Evolutionary conservation across 208 protist species (phyloP).

Genomic region (Spongospora subterranea): DNA sequence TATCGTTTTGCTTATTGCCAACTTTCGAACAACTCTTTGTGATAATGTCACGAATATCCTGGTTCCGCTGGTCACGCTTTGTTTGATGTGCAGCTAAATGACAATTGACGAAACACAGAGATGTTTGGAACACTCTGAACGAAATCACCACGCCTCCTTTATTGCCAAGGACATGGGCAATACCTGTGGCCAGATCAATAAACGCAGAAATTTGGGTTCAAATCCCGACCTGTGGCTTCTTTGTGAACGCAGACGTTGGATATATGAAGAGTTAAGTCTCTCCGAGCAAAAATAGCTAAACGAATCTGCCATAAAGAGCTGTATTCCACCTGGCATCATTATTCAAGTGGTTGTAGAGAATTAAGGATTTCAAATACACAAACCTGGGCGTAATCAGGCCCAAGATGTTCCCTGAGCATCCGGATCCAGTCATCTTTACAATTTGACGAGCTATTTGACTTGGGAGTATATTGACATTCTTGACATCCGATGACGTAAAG

Average conservation of each 20-base stretch:
- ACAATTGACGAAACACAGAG: conserved; percentile 76
- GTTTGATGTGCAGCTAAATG: conserved; percentile 78
- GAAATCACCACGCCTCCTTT: conserved; percentile 76
- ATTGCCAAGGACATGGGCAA: conserved; percentile 74
- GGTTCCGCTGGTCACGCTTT: conserved; percentile 62
- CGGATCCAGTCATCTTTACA: conserved; percentile 45
- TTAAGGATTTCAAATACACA: neutral
- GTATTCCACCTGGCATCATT: neutral
- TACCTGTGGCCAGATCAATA: conserved; percentile 61
- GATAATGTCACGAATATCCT: conserved; percentile 50
- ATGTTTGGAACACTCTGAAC: conserved; percentile 71
- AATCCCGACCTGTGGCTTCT: neutral
- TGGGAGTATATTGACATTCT: conserved; percentile 29
- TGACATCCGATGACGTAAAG: conserved; percentile 39
- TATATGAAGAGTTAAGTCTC: neutral
- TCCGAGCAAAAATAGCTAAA: conserved; percentile 18
- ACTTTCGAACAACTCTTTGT: conserved; percentile 26
- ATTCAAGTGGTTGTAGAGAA: neutral
- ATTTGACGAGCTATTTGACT: neutral
- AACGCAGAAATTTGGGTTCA: no score
- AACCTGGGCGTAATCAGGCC: neutral
- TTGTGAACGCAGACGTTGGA: neutral
- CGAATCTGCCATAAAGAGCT: conserved; percentile 57
- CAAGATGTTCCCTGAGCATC: neutral
- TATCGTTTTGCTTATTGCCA: conserved; percentile 32